Evolutionary conservation across 257 asterid species (phyloP).

Genomic region (Przewalskia tangutica): DNA sequence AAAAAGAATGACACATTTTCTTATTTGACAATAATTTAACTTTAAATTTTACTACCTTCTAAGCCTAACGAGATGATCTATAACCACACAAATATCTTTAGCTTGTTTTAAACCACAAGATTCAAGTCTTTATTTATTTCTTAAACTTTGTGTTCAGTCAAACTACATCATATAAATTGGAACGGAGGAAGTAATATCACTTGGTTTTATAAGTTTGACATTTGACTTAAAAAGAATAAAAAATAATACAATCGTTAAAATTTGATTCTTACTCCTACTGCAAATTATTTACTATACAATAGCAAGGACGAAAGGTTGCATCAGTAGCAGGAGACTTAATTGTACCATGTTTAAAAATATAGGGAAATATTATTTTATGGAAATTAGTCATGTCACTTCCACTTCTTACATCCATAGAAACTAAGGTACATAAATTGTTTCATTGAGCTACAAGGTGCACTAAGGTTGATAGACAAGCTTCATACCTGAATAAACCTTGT

Average conservation of each 20-base stretch:
- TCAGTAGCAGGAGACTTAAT: background rate
- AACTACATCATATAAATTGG: too few relatives aligned
- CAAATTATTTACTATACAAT: background rate
- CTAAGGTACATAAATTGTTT: background rate
- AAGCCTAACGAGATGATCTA: too few relatives aligned
- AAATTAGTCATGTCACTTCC: background rate
- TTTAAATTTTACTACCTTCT: too few relatives aligned
- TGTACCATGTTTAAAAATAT: background rate
- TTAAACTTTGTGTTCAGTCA: too few relatives aligned
- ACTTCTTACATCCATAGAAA: background rate
- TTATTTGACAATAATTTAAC: too few relatives aligned
- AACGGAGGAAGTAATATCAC: background rate
- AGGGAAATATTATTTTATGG: background rate
- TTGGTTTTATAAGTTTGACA: background rate
- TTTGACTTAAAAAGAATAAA: background rate
- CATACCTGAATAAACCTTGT: conserved; percentile 78
- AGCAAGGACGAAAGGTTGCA: background rate
- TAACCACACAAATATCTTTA: too few relatives aligned
- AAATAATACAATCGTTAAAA: background rate
- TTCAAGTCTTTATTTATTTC: too few relatives aligned
- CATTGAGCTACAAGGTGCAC: background rate
- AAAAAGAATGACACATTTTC: too few relatives aligned
- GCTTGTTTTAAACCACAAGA: too few relatives aligned
- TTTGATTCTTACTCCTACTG: background rate
- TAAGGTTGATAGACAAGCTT: background rate